Conservation (phyloP, 2,329 filamentous ascomycete genomes). For the Alternaria conjuncta region DNA sequence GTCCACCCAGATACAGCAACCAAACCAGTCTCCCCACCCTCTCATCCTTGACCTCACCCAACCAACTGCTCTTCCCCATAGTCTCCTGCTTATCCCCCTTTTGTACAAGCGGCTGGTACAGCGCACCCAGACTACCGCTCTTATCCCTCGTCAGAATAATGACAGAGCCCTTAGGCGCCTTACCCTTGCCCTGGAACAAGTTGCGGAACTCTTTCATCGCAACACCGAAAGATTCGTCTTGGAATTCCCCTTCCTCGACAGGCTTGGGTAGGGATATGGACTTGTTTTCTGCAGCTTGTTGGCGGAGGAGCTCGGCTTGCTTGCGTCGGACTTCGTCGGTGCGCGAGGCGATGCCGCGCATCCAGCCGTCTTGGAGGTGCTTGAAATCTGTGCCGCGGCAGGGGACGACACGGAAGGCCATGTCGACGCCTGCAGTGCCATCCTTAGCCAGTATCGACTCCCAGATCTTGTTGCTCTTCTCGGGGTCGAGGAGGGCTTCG, state of each 20-base stretch:
- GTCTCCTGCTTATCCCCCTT: conserved; percentile 48
- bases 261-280: conserved; percentile 39
- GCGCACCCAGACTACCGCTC: conserved; percentile 62
- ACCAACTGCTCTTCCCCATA: conserved; percentile 56
- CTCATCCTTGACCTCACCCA: conserved; percentile 80
- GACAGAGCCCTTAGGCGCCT: conserved; percentile 80
- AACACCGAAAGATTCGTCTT: conserved; percentile 77
- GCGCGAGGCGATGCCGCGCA: conserved; percentile 79
- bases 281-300: conserved; percentile 53
- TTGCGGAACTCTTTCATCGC: conserved; percentile 79
- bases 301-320: conserved; percentile 43
- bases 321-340: conserved; percentile 60
- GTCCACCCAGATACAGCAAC: conserved; percentile 88
- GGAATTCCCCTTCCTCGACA: conserved; percentile 56
- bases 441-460: conserved; percentile 67
- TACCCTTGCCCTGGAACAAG: conserved; percentile 78
- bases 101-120: conserved; percentile 36
- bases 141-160: conserved; percentile 74
- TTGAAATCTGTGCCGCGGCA: conserved; percentile 94
- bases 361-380: conserved; percentile 89
- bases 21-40: conserved; percentile 81
- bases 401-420: conserved; percentile 81
- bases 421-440: conserved; percentile 65
- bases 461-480: conserved; percentile 76
- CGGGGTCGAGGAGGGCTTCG: conserved; percentile 71